A percentile compares a stretch with the other conserved stretches of the same genome.
phyloP scores from a whole-genome alignment of 2,329 filamentous ascomycete species.

The Lachnellula arida region DNA sequence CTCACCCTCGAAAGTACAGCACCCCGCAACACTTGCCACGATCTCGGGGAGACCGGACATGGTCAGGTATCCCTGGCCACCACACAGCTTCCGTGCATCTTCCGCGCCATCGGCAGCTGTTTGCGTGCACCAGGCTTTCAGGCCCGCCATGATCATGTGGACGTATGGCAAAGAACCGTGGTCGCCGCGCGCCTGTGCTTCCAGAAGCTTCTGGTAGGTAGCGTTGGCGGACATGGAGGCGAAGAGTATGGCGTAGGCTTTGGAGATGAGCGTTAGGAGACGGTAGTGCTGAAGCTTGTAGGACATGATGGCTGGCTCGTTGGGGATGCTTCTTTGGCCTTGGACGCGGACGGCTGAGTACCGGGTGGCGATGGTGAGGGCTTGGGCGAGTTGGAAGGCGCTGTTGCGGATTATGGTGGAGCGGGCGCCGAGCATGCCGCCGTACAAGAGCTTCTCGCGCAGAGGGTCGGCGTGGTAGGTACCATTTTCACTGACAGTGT shows the following conservation, averaged over 20 bases:
- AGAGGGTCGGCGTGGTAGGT: conserved; percentile 28
- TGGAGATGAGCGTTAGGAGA: conserved; percentile 26
- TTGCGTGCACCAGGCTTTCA: conserved; percentile 29
- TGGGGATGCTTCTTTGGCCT: conserved; percentile 4
- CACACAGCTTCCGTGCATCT: conserved; percentile 34
- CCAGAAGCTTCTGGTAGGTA: neutral
- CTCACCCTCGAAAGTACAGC: conserved; percentile 36
- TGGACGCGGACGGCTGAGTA: conserved; percentile 31
- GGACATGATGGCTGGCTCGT: conserved; percentile 6
- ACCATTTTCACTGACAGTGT: conserved; percentile 30
- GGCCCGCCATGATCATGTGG: conserved; percentile 27
- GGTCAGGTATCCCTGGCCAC: conserved; percentile 36
- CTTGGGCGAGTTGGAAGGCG: conserved; percentile 30
- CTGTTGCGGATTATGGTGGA: conserved; percentile 27
- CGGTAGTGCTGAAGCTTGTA: conserved; percentile 30
- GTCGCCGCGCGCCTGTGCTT: conserved; percentile 6
- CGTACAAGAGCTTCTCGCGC: conserved; percentile 32
- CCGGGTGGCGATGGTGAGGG: conserved; percentile 33
- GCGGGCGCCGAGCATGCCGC: conserved; percentile 33
- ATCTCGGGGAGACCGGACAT: conserved; percentile 33
- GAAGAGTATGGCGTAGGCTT: conserved; percentile 29
- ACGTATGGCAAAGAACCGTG: conserved; percentile 17
- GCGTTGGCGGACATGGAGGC: conserved; percentile 2
- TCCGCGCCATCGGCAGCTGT: conserved; percentile 31
- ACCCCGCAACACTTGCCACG: conserved; percentile 25